Evolutionary conservation across 2,329 filamentous ascomycete species (phyloP).

Genomic region (Aspergillus pseudoterreus): DNA sequence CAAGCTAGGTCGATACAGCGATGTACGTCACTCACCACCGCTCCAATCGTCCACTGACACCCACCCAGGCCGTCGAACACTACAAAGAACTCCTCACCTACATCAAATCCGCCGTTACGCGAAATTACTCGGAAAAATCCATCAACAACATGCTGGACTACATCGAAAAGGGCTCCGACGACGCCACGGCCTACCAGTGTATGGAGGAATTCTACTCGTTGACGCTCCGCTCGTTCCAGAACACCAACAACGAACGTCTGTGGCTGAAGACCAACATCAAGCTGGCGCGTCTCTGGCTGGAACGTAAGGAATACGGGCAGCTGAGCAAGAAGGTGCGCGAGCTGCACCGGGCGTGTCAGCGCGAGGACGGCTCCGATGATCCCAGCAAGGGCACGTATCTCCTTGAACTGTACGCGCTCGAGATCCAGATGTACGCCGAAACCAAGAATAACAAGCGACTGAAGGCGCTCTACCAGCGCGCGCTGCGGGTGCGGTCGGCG

Average conservation of each 20-base stretch:
- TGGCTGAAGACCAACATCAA: conserved; percentile 99
- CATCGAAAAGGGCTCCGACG: conserved; percentile 85
- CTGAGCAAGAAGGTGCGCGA: conserved; percentile 81
- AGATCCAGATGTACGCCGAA: conserved; percentile 98
- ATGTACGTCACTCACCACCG: conserved; percentile 50
- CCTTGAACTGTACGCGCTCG: conserved; percentile 90
- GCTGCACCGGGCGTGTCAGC: conserved; percentile 83
- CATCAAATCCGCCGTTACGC: conserved; percentile 91
- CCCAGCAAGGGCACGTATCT: conserved; percentile 95
- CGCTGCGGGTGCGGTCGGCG: conserved; percentile 88
- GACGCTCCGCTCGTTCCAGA: conserved; percentile 92
- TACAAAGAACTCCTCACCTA: conserved; percentile 95
- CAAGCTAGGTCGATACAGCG: conserved; percentile 79
- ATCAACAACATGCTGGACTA: conserved; percentile 99
- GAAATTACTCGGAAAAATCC: conserved; percentile 98
- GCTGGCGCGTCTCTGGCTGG: conserved; percentile 83
- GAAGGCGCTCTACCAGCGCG: conserved; percentile 87
- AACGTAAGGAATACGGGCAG: conserved; percentile 80
- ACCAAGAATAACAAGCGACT: conserved; percentile 96
- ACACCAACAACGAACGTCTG: conserved; percentile 92
- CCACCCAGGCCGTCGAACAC: conserved; percentile 73
- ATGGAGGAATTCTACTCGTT: conserved; percentile 96
- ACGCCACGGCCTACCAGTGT: conserved; percentile 67
- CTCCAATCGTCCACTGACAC: conserved; percentile 7
- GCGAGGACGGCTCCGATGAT: conserved; percentile 75